Conservation (phyloP, 1,284 basidiomycete species). For the Papiliotrema terrestris region DNA sequence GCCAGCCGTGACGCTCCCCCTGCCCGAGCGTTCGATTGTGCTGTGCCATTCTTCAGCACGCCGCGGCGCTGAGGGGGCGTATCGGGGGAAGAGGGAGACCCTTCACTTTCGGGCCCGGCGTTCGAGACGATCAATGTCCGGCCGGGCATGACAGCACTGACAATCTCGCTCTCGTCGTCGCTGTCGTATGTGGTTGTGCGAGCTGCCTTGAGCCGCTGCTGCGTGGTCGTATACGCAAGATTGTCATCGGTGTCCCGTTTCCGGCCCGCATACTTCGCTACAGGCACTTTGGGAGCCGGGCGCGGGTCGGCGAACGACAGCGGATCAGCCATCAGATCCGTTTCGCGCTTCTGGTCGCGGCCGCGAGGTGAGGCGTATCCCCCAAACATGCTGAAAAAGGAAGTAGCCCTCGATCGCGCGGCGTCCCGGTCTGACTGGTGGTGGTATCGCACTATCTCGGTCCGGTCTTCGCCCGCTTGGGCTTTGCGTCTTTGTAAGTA, state of each 20-base stretch:
- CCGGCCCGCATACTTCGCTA: background rate
- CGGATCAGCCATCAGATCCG: constrained; percentile 6
- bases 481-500: background rate
- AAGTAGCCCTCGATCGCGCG: background rate
- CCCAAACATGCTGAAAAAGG: constrained; percentile 7
- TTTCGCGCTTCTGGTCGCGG: constrained; percentile 1
- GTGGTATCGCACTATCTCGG: background rate
- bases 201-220: background rate
- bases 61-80: background rate
- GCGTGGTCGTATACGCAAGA: constrained; percentile 3
- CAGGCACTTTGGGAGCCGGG: constrained; percentile 3
- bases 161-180: background rate
- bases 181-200: background rate
- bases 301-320: constrained; percentile 4
- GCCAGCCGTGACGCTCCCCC: too few species aligned
- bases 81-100: background rate
- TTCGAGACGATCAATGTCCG: background rate
- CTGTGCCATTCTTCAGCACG: too few species aligned
- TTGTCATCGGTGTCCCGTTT: background rate
- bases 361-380: background rate
- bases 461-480: background rate
- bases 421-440: background rate
- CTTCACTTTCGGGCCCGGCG: background rate
- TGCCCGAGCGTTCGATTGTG: too few species aligned
- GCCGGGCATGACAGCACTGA: background rate